phyloP scores from a whole-genome alignment of 371 early-diverging fungal species.

The Dipsacomyces acuminosporus region DNA sequence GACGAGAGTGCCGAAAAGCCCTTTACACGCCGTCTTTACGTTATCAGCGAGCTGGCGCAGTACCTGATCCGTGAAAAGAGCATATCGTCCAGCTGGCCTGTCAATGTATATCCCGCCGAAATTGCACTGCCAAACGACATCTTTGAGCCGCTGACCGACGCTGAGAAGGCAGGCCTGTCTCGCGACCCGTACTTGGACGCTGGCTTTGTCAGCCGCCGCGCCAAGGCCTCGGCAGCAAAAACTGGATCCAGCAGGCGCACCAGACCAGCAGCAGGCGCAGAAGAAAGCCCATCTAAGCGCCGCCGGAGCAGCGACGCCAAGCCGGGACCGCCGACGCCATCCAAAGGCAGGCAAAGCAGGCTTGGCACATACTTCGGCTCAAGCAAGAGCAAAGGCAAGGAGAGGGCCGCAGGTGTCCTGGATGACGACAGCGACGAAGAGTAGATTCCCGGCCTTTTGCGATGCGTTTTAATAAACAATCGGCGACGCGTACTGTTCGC shows the following conservation, averaged over 20 bases:
- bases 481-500: no score
- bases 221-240: conserved; percentile 15
- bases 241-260: conserved; percentile 19
- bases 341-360: no score
- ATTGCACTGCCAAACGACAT: conserved; percentile 25
- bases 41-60: conserved; percentile 76
- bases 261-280: no score
- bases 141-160: conserved; percentile 21
- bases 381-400: no score
- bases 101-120: conserved; percentile 39
- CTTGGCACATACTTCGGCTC: no score
- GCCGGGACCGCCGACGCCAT: no score
- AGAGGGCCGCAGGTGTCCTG: no score
- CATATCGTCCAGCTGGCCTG: conserved; percentile 34
- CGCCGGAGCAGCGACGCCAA: no score
- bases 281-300: no score
- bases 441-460: no score
- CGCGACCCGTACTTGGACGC: conserved; percentile 21
- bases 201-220: conserved; percentile 23
- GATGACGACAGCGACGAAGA: no score
- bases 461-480: no score
- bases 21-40: conserved; percentile 56
- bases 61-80: conserved; percentile 65
- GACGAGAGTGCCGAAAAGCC: conserved; percentile 50
- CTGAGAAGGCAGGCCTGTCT: conserved; percentile 4